A percentile compares a stretch with the other conserved stretches of the same genome.
Evolutionary conservation across 192 early-diverging fungal species (phyloP).

Genomic region (Coemansia sp.): DNA sequence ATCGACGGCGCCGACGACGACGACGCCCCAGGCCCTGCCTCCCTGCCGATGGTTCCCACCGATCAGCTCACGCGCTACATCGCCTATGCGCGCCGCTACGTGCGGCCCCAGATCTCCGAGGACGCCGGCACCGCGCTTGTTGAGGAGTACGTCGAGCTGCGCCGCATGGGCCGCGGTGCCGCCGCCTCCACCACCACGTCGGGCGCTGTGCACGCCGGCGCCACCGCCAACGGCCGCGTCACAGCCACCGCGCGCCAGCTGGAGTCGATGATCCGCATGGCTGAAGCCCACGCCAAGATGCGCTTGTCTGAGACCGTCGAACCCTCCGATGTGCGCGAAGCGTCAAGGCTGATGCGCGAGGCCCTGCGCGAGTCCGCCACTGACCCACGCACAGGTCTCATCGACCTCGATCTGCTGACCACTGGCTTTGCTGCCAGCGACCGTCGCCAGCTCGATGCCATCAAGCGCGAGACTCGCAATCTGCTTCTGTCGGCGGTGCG

Average conservation of each 20-base stretch:
- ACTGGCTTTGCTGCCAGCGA: slow-evolving; percentile 84
- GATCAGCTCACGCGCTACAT: slow-evolving; percentile 91
- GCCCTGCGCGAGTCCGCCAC: slow-evolving; percentile 90
- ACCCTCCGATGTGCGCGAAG: slow-evolving; percentile 81
- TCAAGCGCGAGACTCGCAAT: slow-evolving; percentile 44
- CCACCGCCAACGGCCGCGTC: slow-evolving; percentile 58
- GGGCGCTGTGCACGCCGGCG: slow-evolving; percentile 38
- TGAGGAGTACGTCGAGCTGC: slow-evolving; percentile 78
- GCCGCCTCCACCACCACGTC: slow-evolving; percentile 26
- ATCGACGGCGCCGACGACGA: slow-evolving; percentile 59
- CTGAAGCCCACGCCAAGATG: slow-evolving; percentile 92
- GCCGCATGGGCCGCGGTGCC: slow-evolving; percentile 64
- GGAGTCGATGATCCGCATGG: slow-evolving; percentile 95
- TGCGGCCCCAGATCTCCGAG: slow-evolving; percentile 75
- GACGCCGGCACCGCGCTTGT: slow-evolving; percentile 75
- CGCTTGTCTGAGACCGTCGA: slow-evolving; percentile 77
- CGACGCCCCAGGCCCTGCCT: background rate
- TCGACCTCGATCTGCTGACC: slow-evolving; percentile 89
- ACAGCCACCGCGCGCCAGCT: slow-evolving; percentile 93
- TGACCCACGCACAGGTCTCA: slow-evolving; percentile 88
- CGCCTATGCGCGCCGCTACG: slow-evolving; percentile 75
- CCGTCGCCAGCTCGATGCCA: slow-evolving; percentile 56
- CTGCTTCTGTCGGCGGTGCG: slow-evolving; percentile 44
- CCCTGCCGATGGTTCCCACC: slow-evolving; percentile 56
- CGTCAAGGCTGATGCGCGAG: slow-evolving; percentile 78